Evolutionary conservation across 2,329 filamentous ascomycete genomes (phyloP).

Genomic region (Stagonosporopsis rhizophila): DNA sequence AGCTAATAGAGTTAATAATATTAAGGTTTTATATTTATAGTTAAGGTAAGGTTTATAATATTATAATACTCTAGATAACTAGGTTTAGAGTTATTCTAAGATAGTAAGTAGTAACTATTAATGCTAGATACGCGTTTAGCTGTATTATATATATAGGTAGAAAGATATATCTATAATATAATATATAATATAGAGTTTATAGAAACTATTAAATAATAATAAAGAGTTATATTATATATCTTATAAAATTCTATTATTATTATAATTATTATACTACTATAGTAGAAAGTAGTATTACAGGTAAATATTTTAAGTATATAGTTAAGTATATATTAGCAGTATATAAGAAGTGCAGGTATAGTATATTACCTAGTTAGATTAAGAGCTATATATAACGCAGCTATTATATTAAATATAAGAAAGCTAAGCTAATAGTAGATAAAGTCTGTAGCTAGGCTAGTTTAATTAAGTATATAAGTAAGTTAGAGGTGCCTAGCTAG

Average conservation of each 20-base stretch:
- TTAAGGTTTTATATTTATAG: constrained; percentile 11
- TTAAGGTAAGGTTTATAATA: constrained; percentile 3
- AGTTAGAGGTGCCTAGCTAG: constrained; percentile 4
- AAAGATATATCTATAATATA: neutral
- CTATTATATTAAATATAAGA: neutral
- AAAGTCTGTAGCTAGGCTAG: constrained; percentile 4
- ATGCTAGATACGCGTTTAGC: neutral
- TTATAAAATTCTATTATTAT: neutral
- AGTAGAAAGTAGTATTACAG: constrained; percentile 1
- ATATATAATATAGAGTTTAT: neutral
- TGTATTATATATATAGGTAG: neutral
- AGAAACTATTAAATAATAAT: neutral
- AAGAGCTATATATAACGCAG: constrained; percentile 5
- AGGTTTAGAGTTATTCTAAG: constrained; percentile 10
- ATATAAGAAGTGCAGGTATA: neutral
- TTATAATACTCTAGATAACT: neutral
- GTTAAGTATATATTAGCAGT: neutral
- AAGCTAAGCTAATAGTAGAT: constrained; percentile 4
- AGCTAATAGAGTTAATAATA: neutral
- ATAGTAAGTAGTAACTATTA: neutral
- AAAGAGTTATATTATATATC: neutral
- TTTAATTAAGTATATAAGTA: constrained; percentile 4
- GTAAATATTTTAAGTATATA: neutral
- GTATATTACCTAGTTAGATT: neutral
- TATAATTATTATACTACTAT: neutral